Evolutionary conservation across 202 grass and related monocot species (phyloP), one percentile per base, ranked within the genome.

Genomic region (Panicum hallii): DNA sequence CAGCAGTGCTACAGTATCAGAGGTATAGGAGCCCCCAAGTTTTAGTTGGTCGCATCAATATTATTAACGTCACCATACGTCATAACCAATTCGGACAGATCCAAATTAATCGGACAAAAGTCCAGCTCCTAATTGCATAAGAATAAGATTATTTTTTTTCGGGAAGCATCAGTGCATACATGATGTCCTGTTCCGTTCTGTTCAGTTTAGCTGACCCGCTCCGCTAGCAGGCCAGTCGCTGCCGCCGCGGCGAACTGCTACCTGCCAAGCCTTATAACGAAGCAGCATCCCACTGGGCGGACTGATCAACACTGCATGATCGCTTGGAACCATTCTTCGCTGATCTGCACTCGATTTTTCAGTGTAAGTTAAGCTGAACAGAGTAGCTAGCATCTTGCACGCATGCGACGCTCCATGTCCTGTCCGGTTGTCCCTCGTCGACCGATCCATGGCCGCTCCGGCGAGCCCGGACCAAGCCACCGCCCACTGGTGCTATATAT

Each of bases 381-480:
- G 0, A 22, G 11, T 48, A 47, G 43, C 68, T 71, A 30, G 43
- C 50, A 75, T 20, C 13, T 55, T 17, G 50, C 30, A 6, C 23
- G 48, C 34, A 54, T n/a, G 32, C 50, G 11, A n/a, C 36, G 9
- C 72, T 75, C 72, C 72, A 20, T 55, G 72, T 57, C 72, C 36
- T 55, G 19, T 40, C 52, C 52, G 2, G 10, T 41, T 75, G 72
- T 57, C 49, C 72, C 14, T 42, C 52, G 17, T 76, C 53, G 36
- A 38, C 14, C 36, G 0, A 11, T 75, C 41, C 32, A 7, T 42
- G 11, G 38, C 54, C 40, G 7, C 40, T 26, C 36, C 53, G 56
- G 5, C 38, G 1, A 56, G 16, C 72, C n/a, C 10, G 2, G 4
- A 9, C 40, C n/a, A 4, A 16, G 38, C 8, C 36, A 44, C 6